phyloP scores from a whole-genome alignment of 2,329 filamentous ascomycete species.

The Aspergillus luchuensis region DNA sequence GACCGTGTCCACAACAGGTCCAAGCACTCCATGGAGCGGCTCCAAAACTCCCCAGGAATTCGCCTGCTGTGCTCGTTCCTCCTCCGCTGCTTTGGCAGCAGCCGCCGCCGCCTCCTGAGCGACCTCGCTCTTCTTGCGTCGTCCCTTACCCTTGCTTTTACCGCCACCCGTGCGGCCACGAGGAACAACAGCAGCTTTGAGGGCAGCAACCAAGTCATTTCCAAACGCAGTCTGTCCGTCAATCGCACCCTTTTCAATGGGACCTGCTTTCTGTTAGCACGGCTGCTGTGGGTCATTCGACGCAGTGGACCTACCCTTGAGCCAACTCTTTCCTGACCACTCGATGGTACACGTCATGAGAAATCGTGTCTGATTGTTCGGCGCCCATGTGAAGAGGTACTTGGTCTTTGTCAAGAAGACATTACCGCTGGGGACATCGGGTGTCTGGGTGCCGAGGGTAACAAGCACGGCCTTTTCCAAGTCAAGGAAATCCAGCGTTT shows the following conservation, averaged over 20 bases:
- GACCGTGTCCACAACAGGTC: conserved; percentile 69
- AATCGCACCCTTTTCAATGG: conserved; percentile 93
- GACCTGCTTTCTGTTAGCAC: conserved; percentile 59
- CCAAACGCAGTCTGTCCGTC: conserved; percentile 85
- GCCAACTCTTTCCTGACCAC: conserved; percentile 97
- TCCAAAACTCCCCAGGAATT: conserved; percentile 80
- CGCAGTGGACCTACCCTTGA: conserved; percentile 70
- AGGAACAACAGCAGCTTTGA: conserved; percentile 72
- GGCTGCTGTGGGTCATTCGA: neutral
- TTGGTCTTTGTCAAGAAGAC: conserved; percentile 90
- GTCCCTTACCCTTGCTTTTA: conserved; percentile 60
- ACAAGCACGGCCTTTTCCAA: conserved; percentile 84
- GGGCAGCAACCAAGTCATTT: conserved; percentile 72
- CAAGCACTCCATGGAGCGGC: conserved; percentile 68
- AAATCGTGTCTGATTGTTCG: conserved; percentile 80
- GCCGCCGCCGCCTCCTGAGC: conserved; percentile 41
- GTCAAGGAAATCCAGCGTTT: conserved; percentile 81
- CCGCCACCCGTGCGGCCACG: conserved; percentile 58
- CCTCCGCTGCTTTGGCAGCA: conserved; percentile 48
- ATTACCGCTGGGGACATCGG: conserved; percentile 92
- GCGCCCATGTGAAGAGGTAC: conserved; percentile 91
- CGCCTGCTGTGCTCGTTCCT: conserved; percentile 40
- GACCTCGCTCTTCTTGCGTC: conserved; percentile 59
- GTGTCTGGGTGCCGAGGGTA: conserved; percentile 81
- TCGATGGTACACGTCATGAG: conserved; percentile 89